phyloP scores from a whole-genome alignment of 768 basidiomycete species.

The Russula sp. region DNA sequence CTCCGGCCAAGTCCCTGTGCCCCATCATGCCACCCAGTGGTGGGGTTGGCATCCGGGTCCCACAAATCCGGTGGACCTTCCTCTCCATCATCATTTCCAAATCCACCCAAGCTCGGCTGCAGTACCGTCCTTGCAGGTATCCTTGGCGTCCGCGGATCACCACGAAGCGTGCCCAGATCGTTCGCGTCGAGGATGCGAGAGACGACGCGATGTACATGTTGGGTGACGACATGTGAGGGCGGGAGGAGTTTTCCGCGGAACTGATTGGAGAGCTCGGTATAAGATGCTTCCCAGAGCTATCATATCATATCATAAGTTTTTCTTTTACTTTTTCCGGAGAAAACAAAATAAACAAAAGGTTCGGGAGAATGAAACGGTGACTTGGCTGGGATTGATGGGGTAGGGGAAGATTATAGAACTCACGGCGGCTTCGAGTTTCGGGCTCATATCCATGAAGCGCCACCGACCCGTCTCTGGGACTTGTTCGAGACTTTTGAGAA shows the following conservation, averaged over 20 bases:
- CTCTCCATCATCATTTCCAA: neutral
- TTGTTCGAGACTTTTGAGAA: conserved; percentile 63
- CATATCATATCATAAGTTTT: neutral
- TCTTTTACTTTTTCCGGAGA: neutral
- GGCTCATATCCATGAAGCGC: conserved; percentile 81
- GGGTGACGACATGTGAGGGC: conserved; percentile 58
- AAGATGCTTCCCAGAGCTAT: conserved; percentile 46
- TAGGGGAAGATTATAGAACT: conserved; percentile 26
- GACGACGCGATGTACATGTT: conserved; percentile 68
- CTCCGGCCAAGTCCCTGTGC: conserved; percentile 22
- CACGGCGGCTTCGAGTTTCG: conserved; percentile 55
- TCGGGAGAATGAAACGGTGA: conserved; percentile 1
- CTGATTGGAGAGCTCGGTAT: conserved; percentile 49
- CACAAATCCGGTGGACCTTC: conserved; percentile 19
- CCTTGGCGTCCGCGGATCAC: conserved; percentile 30
- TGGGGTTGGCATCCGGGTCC: conserved; percentile 33
- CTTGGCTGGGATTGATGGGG: neutral
- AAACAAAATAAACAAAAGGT: neutral
- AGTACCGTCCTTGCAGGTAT: conserved; percentile 29
- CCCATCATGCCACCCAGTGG: neutral
- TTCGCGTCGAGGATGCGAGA: conserved; percentile 65
- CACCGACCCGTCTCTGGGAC: conserved; percentile 85
- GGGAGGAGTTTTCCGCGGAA: conserved; percentile 59
- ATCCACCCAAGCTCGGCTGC: conserved; percentile 31
- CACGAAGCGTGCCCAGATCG: conserved; percentile 62